Conservation (phyloP, 345 rosid genomes). For the Noccaea bulbosa region DNA sequence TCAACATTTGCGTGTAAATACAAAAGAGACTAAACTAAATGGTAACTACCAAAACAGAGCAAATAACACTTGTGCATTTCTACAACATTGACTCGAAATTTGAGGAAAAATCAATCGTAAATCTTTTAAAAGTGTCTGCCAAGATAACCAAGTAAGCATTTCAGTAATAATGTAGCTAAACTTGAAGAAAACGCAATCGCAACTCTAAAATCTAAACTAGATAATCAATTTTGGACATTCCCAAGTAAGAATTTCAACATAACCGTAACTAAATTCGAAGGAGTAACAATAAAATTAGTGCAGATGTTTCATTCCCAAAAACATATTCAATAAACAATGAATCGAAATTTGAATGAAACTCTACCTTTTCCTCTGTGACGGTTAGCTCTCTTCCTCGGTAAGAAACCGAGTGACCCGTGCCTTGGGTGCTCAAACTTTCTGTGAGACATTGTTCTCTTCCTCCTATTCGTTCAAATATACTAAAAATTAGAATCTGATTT, state of each 20-base stretch:
- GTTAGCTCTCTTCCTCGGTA: slow-evolving; percentile 80
- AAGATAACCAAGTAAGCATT: background rate
- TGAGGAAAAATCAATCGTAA: too few relatives aligned
- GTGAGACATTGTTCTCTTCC: slow-evolving; percentile 68
- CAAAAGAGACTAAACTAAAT: background rate
- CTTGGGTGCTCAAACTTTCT: slow-evolving; percentile 94
- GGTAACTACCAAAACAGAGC: too few relatives aligned
- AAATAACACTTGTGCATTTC: too few relatives aligned
- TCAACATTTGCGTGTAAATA: background rate
- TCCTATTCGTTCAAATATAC: background rate
- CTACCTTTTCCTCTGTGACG: slow-evolving; percentile 93
- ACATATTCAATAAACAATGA: too few relatives aligned
- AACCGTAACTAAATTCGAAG: too few relatives aligned
- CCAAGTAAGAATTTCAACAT: too few relatives aligned
- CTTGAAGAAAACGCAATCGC: background rate
- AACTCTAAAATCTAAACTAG: too few relatives aligned
- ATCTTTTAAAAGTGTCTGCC: too few relatives aligned
- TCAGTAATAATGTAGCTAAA: background rate
- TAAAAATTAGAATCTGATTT: background rate
- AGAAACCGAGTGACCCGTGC: slow-evolving; percentile 88
- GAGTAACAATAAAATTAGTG: too few relatives aligned
- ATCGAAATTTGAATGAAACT: background rate
- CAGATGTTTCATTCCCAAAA: too few relatives aligned
- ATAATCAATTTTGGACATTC: too few relatives aligned
- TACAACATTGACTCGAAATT: too few relatives aligned